phyloP scores from a whole-genome alignment of 305 asterid genomes.

The Plantago coronopus region DNA sequence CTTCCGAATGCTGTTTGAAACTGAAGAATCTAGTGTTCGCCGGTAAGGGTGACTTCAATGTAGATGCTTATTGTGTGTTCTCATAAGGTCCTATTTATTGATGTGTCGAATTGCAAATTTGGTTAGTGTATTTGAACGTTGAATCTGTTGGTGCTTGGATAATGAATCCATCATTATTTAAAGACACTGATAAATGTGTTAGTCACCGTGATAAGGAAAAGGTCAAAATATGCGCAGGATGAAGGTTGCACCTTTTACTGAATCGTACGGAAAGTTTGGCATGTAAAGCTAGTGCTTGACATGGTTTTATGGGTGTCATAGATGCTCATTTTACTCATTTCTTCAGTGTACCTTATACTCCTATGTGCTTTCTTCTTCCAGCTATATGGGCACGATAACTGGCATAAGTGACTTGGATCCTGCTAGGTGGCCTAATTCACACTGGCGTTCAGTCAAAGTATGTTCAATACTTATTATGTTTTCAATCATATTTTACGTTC shows the following conservation, averaged over 20 bases:
- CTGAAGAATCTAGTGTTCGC: constrained; percentile 79
- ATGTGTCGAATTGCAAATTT: no score
- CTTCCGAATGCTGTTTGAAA: constrained; percentile 80
- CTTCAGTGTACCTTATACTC: background rate
- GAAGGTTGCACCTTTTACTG: no score
- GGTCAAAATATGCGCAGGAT: no score
- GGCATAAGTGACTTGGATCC: constrained; percentile 71
- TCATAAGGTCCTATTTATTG: no score
- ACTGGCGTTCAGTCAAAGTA: constrained; percentile 86
- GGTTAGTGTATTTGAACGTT: no score
- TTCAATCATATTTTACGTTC: no score
- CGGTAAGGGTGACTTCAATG: constrained; percentile 40
- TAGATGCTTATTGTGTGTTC: background rate
- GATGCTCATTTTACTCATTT: background rate
- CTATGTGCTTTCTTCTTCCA: constrained; percentile 26
- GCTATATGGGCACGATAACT: constrained; percentile 88
- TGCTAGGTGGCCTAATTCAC: constrained; percentile 68
- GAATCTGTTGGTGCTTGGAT: no score
- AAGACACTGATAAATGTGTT: no score
- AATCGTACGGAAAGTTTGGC: no score
- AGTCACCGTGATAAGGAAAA: no score
- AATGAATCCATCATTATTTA: no score
- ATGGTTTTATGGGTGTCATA: constrained; percentile 1
- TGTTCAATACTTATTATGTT: background rate
- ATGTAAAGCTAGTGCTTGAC: no score